Conservation (phyloP, 1,139 yeast genomes). For the Hanseniaspora uvarum region DNA sequence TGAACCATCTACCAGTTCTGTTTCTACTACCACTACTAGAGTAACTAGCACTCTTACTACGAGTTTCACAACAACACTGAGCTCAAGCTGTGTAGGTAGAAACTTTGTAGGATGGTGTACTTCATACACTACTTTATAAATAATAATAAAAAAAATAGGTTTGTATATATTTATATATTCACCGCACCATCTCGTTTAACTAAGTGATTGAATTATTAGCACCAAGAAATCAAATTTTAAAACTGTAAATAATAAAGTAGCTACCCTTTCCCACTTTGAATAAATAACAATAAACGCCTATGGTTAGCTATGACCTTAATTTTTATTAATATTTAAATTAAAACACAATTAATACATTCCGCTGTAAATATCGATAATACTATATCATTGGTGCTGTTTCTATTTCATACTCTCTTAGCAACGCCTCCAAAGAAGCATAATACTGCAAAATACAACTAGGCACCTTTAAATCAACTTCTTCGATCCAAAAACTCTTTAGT, state of each 20-base stretch:
- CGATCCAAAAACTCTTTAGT: conserved; percentile 25
- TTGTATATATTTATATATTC: not conserved
- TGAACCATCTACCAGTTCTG: conserved; percentile 20
- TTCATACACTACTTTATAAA: conserved; percentile 20
- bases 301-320: no score
- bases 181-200: not conserved
- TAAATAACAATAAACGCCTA: no score
- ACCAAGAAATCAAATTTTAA: no score
- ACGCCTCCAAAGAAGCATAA: conserved; percentile 23
- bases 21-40: conserved; percentile 17
- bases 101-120: conserved; percentile 33
- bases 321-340: no score
- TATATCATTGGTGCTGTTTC: not conserved
- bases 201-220: no score
- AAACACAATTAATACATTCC: no score
- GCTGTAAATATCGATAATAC: no score
- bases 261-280: no score
- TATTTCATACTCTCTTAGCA: conserved; percentile 19
- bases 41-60: conserved; percentile 22
- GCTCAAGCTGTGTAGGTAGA: conserved; percentile 29
- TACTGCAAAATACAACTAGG: conserved; percentile 25
- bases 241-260: no score
- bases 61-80: conserved; percentile 20
- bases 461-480: conserved; percentile 24
- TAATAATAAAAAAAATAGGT: not conserved